Evolutionary conservation across 164 flowering plant species (phyloP).

Genomic region (Piper betle): DNA sequence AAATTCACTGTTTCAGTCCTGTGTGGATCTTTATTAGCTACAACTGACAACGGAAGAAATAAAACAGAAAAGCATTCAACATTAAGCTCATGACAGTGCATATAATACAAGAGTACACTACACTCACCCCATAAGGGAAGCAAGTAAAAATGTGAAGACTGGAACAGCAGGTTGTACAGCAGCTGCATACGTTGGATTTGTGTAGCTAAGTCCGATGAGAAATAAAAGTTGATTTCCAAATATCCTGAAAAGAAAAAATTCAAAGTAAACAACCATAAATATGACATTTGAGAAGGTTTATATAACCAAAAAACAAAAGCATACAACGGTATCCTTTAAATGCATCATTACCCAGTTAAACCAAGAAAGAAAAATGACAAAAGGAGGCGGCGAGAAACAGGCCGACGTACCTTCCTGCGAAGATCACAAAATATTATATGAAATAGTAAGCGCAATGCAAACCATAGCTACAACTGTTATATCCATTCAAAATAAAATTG

Average conservation of each 20-base stretch:
- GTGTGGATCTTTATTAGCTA: conserved; percentile 20
- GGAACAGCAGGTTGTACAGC: conserved; percentile 93
- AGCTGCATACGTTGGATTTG: conserved; percentile 96
- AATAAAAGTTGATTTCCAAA: conserved; percentile 94
- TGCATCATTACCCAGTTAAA: conserved; percentile 62
- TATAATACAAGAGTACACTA: conserved; percentile 1
- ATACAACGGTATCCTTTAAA: neutral
- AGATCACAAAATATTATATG: neutral
- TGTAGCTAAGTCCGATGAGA: conserved; percentile 84
- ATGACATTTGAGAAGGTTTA: neutral
- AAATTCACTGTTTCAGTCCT: conserved; percentile 84
- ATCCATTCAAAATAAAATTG: neutral
- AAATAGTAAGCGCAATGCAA: neutral
- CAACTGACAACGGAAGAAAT: neutral
- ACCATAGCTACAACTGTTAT: neutral
- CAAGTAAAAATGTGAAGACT: conserved; percentile 83
- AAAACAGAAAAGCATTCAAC: neutral
- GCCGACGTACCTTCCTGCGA: conserved; percentile 49
- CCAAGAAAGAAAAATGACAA: conserved; percentile 82
- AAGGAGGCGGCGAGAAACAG: conserved; percentile 40
- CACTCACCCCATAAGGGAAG: conserved; percentile 80
- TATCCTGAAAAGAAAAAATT: conserved; percentile 33
- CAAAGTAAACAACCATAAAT: conserved; percentile 1
- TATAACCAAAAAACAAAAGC: neutral
- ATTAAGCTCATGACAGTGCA: neutral